These are phyloP conservation scores for Schwanniomyces vanrijiae DNA, from an alignment of 805 yeast species.

Conservation along the genomic window DNA sequence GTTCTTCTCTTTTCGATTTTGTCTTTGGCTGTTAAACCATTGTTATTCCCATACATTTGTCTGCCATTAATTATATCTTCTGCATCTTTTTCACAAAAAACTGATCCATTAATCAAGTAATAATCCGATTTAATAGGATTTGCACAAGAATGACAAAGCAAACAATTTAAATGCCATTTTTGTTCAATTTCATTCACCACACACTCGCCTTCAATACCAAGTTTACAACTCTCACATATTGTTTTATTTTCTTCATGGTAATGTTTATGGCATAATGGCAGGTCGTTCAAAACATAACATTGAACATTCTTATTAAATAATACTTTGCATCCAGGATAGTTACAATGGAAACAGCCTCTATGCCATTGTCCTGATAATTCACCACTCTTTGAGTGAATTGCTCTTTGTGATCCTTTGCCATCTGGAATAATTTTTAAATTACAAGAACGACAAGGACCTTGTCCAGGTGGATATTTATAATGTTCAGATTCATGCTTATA, in stretches of 20 bases:
- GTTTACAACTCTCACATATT: constrained; percentile 65
- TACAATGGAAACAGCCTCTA: constrained; percentile 77
- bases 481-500: background rate
- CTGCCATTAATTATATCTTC: constrained; percentile 24
- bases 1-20: constrained; percentile 46
- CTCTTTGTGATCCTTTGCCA: constrained; percentile 43
- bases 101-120: constrained; percentile 49
- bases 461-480: constrained; percentile 50
- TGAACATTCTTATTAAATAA: constrained; percentile 59
- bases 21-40: constrained; percentile 27
- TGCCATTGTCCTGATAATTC: constrained; percentile 94
- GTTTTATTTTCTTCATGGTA: constrained; percentile 76
- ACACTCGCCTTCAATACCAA: constrained; percentile 89
- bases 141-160: constrained; percentile 65
- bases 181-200: constrained; percentile 71
- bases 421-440: constrained; percentile 44
- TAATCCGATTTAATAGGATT: constrained; percentile 50
- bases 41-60: constrained; percentile 17
- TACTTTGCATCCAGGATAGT: constrained; percentile 49
- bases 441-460: constrained; percentile 85
- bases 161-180: constrained; percentile 75
- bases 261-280: constrained; percentile 80
- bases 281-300: constrained; percentile 75
- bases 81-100: constrained; percentile 54
- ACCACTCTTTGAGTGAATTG: constrained; percentile 84